phyloP scores from a whole-genome alignment of 2,329 filamentous ascomycete genomes.

The Karstenula rhodostoma region DNA sequence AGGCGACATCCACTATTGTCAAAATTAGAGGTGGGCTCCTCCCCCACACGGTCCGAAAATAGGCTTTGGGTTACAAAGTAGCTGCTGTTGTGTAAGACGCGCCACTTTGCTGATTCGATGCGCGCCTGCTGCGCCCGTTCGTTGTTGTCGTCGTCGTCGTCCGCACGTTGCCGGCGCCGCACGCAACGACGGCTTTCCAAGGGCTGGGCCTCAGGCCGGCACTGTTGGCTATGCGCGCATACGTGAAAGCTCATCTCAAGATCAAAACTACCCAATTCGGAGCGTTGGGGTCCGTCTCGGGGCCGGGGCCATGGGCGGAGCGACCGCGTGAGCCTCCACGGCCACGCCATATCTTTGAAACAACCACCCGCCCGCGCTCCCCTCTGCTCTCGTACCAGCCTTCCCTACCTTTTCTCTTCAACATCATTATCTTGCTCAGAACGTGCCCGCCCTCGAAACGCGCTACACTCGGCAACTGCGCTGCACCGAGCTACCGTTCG shows the following conservation, averaged over 20 bases:
- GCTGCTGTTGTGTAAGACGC: too few relatives aligned
- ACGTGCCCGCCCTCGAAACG: slow-evolving; percentile 3
- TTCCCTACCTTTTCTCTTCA: neutral
- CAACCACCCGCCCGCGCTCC: neutral
- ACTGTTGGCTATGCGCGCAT: neutral
- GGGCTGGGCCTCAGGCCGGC: neutral
- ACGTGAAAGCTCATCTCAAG: neutral
- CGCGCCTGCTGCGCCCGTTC: neutral
- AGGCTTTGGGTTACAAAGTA: slow-evolving; percentile 1
- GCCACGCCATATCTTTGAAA: slow-evolving; percentile 10
- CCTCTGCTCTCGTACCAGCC: neutral
- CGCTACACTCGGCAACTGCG: slow-evolving; percentile 6
- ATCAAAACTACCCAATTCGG: neutral
- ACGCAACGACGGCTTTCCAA: neutral
- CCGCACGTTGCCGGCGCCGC: neutral
- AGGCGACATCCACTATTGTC: neutral
- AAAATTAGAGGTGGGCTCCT: too few relatives aligned
- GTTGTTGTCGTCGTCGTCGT: neutral
- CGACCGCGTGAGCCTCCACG: slow-evolving; percentile 6
- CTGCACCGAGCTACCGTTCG: neutral
- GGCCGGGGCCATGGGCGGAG: slow-evolving; percentile 7
- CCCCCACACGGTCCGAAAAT: slow-evolving; percentile 11
- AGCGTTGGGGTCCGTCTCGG: neutral
- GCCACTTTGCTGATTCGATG: neutral
- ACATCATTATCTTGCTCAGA: neutral